phyloP scores from a whole-genome alignment of 129 eudicot species.

The Gnaphalium uliginosum region DNA sequence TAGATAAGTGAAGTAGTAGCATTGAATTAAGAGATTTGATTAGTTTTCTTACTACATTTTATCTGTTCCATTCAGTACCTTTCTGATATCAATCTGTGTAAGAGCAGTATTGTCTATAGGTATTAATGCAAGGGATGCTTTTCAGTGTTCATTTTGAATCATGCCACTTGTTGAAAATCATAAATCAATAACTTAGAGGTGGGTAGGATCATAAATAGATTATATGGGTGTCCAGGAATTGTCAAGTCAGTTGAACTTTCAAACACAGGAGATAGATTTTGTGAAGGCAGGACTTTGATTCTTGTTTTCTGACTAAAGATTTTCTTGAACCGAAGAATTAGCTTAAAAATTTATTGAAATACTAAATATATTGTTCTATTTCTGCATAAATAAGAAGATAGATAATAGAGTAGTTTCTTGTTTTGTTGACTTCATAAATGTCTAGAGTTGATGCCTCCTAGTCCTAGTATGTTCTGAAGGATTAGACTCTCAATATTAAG shows the following conservation, averaged over 20 bases:
- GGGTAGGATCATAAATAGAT: slow-evolving; percentile 41
- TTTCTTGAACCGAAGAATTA: slow-evolving; percentile 8
- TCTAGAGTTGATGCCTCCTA: slow-evolving; percentile 21
- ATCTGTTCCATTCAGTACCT: slow-evolving; percentile 32
- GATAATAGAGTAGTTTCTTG: slow-evolving; percentile 23
- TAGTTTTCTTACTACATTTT: slow-evolving; percentile 25
- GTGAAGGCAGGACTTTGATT: slow-evolving; percentile 4
- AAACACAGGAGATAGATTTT: slow-evolving; percentile 7
- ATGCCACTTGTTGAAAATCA: slow-evolving; percentile 36
- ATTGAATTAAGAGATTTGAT: slow-evolving; percentile 40
- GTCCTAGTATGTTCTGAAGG: slow-evolving; percentile 18
- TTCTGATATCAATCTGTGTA: slow-evolving; percentile 32
- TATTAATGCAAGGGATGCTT: slow-evolving; percentile 39
- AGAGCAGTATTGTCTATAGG: slow-evolving; percentile 28
- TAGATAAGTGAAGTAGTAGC: slow-evolving; percentile 40
- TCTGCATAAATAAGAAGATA: slow-evolving; percentile 12
- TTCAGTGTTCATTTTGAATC: slow-evolving; percentile 32
- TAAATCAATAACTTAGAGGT: slow-evolving; percentile 38
- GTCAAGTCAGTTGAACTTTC: slow-evolving; percentile 28
- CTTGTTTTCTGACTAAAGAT: slow-evolving; percentile 6
- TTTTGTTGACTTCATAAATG: slow-evolving; percentile 22
- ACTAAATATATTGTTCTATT: background rate
- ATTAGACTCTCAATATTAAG: slow-evolving; percentile 25
- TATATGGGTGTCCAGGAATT: slow-evolving; percentile 17
- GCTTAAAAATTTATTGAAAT: background rate